Base-by-base conservation (phyloP, 1,284 basidiomycete species). In the Cutaneotrichosporon sp. region DNA sequence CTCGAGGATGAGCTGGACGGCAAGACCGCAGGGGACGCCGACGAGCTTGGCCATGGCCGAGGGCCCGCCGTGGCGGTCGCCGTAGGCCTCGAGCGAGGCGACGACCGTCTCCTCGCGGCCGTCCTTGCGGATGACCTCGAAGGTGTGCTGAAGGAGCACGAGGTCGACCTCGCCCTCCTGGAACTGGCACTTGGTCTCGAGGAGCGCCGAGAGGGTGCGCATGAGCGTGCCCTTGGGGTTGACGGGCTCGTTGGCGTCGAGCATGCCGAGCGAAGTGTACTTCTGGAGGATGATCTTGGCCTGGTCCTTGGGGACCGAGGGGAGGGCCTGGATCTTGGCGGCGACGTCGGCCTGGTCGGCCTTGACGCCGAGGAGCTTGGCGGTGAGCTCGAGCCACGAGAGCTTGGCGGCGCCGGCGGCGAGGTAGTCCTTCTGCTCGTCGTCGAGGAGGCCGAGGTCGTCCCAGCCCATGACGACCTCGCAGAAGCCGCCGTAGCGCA, bases 401-500 rank as follows among this genome's bases (percentile, higher is more conserved):
- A 92, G 78, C 18, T 76, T 68, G 49, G 72, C n/a, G n/a, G n/a
- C 85, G 49, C 86, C 87, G 52, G 84, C 84, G 65, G 72, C 69
- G 58, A 97, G 82, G 87, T 89, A 97, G 20, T 86, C 87, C 83
- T 93, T 90, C 69, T 84, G 83, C 31, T 82, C 81, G 69, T 89
- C 87, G 75, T 92, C 86, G 66, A 99, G 82, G 86, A 91, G 95
- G 29, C 94, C 94, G 57, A 97, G 83, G 74, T 91, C 84, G 54
- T 97, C 93, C 66, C 97, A 86, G 7, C 88, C 88, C 72, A 86
- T 87, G 79, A 99, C 89, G 79, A 99, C 97, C 80, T 92, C 89
- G n/a, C 94, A 94, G 91, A 98, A 98, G 63, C 95, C 95, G 77
- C 95, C 92, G 83, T 95, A 99, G 63, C 97, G 86, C 77, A 99